These are phyloP conservation scores for Cladophialophora bantiana DNA, from an alignment of 2,329 filamentous ascomycete genomes.

Conservation along the genomic window DNA sequence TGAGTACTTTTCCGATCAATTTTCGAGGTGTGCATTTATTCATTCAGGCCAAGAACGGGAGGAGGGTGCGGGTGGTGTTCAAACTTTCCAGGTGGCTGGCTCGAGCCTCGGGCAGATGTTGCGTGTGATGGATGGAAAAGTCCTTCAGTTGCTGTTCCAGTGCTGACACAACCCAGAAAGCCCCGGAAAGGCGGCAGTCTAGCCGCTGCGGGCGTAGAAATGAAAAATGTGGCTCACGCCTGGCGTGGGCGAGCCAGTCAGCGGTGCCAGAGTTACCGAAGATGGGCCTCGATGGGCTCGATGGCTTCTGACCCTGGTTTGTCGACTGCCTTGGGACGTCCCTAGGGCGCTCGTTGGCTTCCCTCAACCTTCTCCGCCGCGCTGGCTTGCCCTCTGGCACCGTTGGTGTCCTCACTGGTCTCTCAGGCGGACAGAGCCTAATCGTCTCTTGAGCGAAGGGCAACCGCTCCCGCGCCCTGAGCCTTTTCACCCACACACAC, in stretches of 20 bases:
- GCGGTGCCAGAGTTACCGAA: constrained; percentile 12
- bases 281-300: constrained; percentile 6
- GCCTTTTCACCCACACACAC: constrained; percentile 15
- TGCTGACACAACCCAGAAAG: constrained; percentile 32
- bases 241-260: constrained; percentile 16
- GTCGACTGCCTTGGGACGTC: constrained; percentile 15
- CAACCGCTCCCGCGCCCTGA: constrained; percentile 26
- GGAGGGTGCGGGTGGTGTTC: constrained; percentile 1
- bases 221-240: constrained; percentile 18
- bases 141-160: constrained; percentile 18
- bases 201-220: constrained; percentile 27
- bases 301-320: constrained; percentile 18
- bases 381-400: background rate
- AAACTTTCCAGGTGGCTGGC: constrained; percentile 15
- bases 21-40: background rate
- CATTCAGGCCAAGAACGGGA: constrained; percentile 4
- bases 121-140: constrained; percentile 19
- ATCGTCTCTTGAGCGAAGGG: constrained; percentile 26
- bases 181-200: constrained; percentile 34
- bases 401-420: constrained; percentile 14
- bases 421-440: constrained; percentile 28
- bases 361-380: constrained; percentile 8
- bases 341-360: constrained; percentile 21
- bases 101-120: constrained; percentile 19
- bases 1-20: constrained; percentile 4